A percentile compares a stretch with the other conserved stretches of the same genome.
phyloP scores from a whole-genome alignment of 164 flowering plant species.

The Cinnamomum micranthum region DNA sequence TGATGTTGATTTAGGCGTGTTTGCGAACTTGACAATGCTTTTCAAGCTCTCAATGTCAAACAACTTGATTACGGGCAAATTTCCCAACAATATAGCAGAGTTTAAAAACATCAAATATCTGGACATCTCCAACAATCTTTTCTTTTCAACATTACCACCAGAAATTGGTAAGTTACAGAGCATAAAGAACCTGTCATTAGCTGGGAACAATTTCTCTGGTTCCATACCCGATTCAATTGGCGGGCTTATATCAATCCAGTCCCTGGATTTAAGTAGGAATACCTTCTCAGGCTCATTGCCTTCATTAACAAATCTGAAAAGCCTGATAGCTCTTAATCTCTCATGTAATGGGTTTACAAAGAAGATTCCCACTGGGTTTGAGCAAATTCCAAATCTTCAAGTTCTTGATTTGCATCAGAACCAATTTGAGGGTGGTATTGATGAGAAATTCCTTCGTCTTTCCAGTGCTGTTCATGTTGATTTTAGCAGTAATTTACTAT shows the following conservation, averaged over 20 bases:
- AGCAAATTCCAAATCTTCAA: conserved; percentile 42
- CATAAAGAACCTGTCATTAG: conserved; percentile 64
- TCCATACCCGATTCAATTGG: conserved; percentile 60
- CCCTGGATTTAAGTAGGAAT: conserved; percentile 78
- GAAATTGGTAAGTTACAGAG: conserved; percentile 59
- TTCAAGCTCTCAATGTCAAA: conserved; percentile 82
- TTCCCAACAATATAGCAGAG: conserved; percentile 53
- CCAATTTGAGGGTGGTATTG: conserved; percentile 58
- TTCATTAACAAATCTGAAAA: conserved; percentile 42
- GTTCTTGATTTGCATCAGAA: conserved; percentile 86
- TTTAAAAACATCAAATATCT: conserved; percentile 61
- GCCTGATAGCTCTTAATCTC: conserved; percentile 62
- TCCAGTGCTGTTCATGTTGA: conserved; percentile 70
- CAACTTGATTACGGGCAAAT: conserved; percentile 66
- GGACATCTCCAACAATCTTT: conserved; percentile 75
- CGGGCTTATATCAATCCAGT: conserved; percentile 53
- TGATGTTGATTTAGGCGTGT: conserved; percentile 69
- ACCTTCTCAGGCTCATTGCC: conserved; percentile 78
- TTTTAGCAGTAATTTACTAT: conserved; percentile 71
- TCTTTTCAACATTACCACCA: conserved; percentile 53
- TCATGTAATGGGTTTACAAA: conserved; percentile 58
- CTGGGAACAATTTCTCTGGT: conserved; percentile 91
- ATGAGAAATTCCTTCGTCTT: conserved; percentile 54
- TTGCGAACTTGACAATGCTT: conserved; percentile 78
- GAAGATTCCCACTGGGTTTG: conserved; percentile 71